Base-by-base conservation (phyloP, 495 filamentous ascomycete species). In the Trichoderma virens region DNA sequence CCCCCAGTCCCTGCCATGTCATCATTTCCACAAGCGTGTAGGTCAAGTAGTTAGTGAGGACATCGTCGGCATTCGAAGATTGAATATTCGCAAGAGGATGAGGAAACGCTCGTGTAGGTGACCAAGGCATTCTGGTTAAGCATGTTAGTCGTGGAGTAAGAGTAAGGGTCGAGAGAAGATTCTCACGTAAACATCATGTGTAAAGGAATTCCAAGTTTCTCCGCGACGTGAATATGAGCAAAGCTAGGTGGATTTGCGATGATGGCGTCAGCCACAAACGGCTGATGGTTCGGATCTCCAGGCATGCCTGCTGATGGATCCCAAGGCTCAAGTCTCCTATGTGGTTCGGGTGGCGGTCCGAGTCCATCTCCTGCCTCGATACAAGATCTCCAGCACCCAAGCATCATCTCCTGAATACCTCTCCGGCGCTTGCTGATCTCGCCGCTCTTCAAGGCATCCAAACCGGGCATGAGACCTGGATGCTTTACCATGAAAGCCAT, bases 401-500 rank as follows among this genome's bases (percentile, higher is more conserved):
- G 70, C 61, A 88, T 76, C 75, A 88, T 86, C 65, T 85, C 76
- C 27, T 80, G 81, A 76, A 91, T 89, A 11, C 82, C 81, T 39
- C 82, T 75, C 8, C 88, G 74, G 31, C 85, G 74, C 47, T 76
- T 75, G 14, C 78, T 80, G 67, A 90, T 83, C 68, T 90, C 88
- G 11, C 88, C 88, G 39, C 77, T 80, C 66, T 83, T 86, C 23
- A 91, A 73, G 0, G 86, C 83, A 25, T 88, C 82, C 25, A 90
- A 70, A 1, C 77, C 82, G 0, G 88, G 88, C 47, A 91, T 84
- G 71, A 91, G 73, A 0, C 88, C 87, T 0, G 88, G 88, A 73
- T 91, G 89, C 72, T 90, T 90, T 41, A 91, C 88, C 88, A 90
- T 90, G 68, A 89, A 91, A 4, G 88, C 88, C 88, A 91, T 91